Percentiles rank a stretch among this genome's conserved stretches.
Evolutionary conservation across 2,329 filamentous ascomycete genomes (phyloP).

Genomic region (Neocucurbitaria cava): DNA sequence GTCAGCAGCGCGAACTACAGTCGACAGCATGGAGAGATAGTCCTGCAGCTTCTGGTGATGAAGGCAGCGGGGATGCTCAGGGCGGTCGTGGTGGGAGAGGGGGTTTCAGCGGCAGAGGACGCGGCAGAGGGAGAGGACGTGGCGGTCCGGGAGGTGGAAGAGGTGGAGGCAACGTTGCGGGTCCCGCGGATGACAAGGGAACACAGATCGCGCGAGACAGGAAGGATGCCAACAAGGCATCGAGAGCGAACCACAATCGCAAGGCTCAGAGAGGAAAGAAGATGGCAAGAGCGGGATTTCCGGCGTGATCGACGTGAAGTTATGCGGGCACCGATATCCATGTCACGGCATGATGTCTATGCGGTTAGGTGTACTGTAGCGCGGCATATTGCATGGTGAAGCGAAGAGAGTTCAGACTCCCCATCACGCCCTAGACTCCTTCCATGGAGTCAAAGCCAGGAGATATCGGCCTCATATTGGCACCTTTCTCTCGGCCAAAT

Average conservation of each 20-base stretch:
- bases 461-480: background rate
- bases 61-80: slow-evolving; percentile 52
- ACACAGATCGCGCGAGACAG: slow-evolving; percentile 73
- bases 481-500: background rate
- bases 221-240: slow-evolving; percentile 84
- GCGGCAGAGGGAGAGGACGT: slow-evolving; percentile 44
- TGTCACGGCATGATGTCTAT: background rate
- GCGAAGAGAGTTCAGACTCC: background rate
- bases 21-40: slow-evolving; percentile 67
- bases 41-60: slow-evolving; percentile 62
- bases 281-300: slow-evolving; percentile 64
- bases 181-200: slow-evolving; percentile 71
- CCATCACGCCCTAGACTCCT: background rate
- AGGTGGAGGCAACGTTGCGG: slow-evolving; percentile 64
- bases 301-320: slow-evolving; percentile 40
- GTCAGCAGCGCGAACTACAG: slow-evolving; percentile 69
- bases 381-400: background rate
- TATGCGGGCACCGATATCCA: background rate
- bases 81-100: slow-evolving; percentile 60
- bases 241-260: slow-evolving; percentile 85
- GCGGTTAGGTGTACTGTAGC: background rate
- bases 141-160: slow-evolving; percentile 44
- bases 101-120: slow-evolving; percentile 44
- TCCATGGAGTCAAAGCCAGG: background rate
- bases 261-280: slow-evolving; percentile 72